These are phyloP conservation scores for Fusarium succisae DNA, from an alignment of 2,329 filamentous ascomycete species.

Conservation along the genomic window DNA sequence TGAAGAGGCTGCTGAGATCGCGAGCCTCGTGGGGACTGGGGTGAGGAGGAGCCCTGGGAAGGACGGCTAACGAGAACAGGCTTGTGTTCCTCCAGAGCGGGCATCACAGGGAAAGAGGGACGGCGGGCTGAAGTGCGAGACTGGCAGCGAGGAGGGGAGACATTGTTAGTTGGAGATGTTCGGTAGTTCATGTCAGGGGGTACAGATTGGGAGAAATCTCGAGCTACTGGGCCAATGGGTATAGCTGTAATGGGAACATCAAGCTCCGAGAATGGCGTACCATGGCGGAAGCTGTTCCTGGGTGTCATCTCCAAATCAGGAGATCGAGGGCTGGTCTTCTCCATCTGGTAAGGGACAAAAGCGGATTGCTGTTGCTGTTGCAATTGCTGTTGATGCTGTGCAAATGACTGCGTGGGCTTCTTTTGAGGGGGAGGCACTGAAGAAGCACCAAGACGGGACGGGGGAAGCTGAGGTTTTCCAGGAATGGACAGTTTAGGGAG, in stretches of 20 bases:
- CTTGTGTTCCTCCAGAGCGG: constrained; percentile 73
- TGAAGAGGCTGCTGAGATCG: constrained; percentile 54
- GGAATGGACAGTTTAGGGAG: constrained; percentile 73
- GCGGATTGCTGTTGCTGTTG: constrained; percentile 28
- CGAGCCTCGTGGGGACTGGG: constrained; percentile 49
- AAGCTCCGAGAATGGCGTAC: constrained; percentile 90
- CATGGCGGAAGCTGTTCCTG: constrained; percentile 73
- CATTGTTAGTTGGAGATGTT: constrained; percentile 48
- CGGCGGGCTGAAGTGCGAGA: constrained; percentile 68
- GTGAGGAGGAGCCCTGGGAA: constrained; percentile 45
- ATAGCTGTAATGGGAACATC: constrained; percentile 85
- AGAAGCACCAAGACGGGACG: constrained; percentile 40
- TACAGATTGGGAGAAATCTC: constrained; percentile 87
- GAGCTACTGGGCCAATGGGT: constrained; percentile 74
- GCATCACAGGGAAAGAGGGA: constrained; percentile 74
- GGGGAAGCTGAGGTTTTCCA: constrained; percentile 45
- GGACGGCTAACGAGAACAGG: constrained; percentile 51
- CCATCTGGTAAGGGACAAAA: constrained; percentile 63
- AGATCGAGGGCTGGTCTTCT: constrained; percentile 59
- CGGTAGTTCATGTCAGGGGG: constrained; percentile 92
- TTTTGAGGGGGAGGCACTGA: constrained; percentile 42
- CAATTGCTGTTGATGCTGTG: constrained; percentile 21
- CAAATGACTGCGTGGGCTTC: constrained; percentile 38
- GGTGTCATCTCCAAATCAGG: constrained; percentile 66
- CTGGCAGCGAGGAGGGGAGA: constrained; percentile 56